phyloP scores from a whole-genome alignment of 495 filamentous ascomycete species.

The Chaetomium tenue region DNA sequence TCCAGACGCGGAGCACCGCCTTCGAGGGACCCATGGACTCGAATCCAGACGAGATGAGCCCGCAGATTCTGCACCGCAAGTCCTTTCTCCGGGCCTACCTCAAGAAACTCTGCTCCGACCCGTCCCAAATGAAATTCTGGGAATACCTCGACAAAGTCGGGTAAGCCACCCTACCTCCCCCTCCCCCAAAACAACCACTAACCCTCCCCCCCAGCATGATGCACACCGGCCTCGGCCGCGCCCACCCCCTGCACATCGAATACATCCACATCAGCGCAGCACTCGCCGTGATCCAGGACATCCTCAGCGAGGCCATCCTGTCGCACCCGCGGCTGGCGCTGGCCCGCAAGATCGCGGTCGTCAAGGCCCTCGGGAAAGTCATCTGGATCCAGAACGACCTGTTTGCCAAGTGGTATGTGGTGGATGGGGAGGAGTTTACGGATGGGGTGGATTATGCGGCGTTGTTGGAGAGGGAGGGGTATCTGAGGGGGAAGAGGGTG shows the following conservation, averaged over 20 bases:
- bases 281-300: slow-evolving; percentile 68
- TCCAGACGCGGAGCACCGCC: slow-evolving; percentile 64
- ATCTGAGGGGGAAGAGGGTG: slow-evolving; percentile 48
- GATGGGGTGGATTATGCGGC: slow-evolving; percentile 56
- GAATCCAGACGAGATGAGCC: slow-evolving; percentile 59
- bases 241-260: slow-evolving; percentile 67
- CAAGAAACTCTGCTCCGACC: slow-evolving; percentile 66
- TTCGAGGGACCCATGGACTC: slow-evolving; percentile 62
- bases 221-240: slow-evolving; percentile 64
- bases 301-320: slow-evolving; percentile 70
- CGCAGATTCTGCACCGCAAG: slow-evolving; percentile 71
- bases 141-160: slow-evolving; percentile 77
- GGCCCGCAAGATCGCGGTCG: slow-evolving; percentile 62
- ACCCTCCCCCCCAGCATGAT: slow-evolving; percentile 47
- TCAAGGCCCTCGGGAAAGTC: slow-evolving; percentile 60
- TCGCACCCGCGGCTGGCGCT: slow-evolving; percentile 63
- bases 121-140: slow-evolving; percentile 71
- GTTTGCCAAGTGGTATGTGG: slow-evolving; percentile 71
- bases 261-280: slow-evolving; percentile 70
- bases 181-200: background rate
- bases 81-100: slow-evolving; percentile 73
- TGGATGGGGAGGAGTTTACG: slow-evolving; percentile 68
- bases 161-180: slow-evolving; percentile 11
- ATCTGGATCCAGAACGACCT: slow-evolving; percentile 78
- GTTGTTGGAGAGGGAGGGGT: slow-evolving; percentile 62